Evolutionary conservation across 306 rosid species (phyloP).

Genomic region (Dalbergia cochinchinensis): DNA sequence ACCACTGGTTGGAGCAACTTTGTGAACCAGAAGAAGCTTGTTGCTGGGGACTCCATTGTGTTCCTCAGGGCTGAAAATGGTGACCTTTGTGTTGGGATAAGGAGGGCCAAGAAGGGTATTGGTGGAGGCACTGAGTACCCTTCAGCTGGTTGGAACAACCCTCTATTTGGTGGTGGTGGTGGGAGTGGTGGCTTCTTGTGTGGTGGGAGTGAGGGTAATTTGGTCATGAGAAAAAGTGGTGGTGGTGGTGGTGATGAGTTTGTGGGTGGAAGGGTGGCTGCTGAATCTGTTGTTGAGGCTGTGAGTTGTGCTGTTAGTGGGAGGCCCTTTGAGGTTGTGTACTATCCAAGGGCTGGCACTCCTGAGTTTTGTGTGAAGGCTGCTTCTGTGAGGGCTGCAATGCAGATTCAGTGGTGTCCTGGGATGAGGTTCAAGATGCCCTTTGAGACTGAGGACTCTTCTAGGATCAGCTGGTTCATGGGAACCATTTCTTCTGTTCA

Average conservation of each 20-base stretch:
- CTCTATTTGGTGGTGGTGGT: conserved; percentile 56
- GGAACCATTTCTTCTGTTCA: conserved; percentile 87
- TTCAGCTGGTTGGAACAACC: conserved; percentile 70
- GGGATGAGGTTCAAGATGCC: conserved; percentile 99
- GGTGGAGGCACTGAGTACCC: conserved; percentile 76
- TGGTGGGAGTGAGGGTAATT: conserved; percentile 48
- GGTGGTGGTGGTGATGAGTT: conserved; percentile 46
- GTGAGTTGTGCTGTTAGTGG: conserved; percentile 77
- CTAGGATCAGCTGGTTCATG: conserved; percentile 98
- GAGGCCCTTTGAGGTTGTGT: conserved; percentile 81
- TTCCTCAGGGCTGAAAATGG: conserved; percentile 86
- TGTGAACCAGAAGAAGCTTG: conserved; percentile 94
- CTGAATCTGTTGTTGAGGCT: conserved; percentile 79
- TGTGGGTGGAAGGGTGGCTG: conserved; percentile 54
- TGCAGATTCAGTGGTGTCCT: conserved; percentile 84
- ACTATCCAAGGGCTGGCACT: conserved; percentile 85
- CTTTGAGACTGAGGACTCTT: conserved; percentile 94
- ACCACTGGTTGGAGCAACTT: conserved; percentile 99
- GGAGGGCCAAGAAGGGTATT: conserved; percentile 94
- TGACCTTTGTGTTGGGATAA: conserved; percentile 92
- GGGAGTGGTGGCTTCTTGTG: conserved; percentile 39
- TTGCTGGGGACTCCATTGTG: conserved; percentile 96
- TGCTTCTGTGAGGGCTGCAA: conserved; percentile 72
- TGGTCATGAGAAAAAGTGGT: conserved; percentile 44
- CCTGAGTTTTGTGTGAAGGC: conserved; percentile 91